These are phyloP conservation scores for Blastocystis hominis DNA, from an alignment of 352 stramenopile genomes.

Conservation along the genomic window DNA sequence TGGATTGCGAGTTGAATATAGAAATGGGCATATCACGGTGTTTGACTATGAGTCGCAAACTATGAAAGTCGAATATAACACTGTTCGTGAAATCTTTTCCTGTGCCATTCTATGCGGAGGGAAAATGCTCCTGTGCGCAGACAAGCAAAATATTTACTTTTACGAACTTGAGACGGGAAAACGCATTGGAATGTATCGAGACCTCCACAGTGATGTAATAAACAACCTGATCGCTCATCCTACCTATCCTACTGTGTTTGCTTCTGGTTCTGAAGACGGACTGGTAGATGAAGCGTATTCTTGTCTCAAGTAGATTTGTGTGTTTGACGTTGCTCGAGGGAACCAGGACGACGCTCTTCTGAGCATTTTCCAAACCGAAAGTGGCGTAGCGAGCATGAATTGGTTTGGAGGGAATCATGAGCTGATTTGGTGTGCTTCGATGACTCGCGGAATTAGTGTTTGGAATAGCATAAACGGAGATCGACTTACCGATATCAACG, in stretches of 20 bases:
- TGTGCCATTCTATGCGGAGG: conserved; percentile 1
- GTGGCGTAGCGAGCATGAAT: conserved; percentile 19
- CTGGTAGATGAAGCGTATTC: neutral
- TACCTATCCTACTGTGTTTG: conserved; percentile 44
- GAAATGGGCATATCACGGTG: conserved; percentile 28
- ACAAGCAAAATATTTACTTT: conserved; percentile 42
- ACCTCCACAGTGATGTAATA: conserved; percentile 55
- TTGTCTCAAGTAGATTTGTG: conserved; percentile 31
- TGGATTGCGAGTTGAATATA: neutral
- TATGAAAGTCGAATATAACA: neutral
- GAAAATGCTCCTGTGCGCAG: conserved; percentile 28
- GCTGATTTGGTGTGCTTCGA: conserved; percentile 54
- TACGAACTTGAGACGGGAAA: conserved; percentile 36
- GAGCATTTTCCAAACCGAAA: conserved; percentile 55
- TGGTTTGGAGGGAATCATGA: conserved; percentile 49
- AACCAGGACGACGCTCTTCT: conserved; percentile 51
- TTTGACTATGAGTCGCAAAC: neutral
- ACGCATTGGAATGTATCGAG: conserved; percentile 49
- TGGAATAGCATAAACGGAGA: conserved; percentile 27
- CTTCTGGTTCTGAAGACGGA: conserved; percentile 53
- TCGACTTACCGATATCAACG: neutral
- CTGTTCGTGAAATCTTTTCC: conserved; percentile 3
- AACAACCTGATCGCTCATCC: conserved; percentile 45
- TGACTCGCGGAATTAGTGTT: conserved; percentile 10
- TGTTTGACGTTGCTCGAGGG: conserved; percentile 49